Evolutionary conservation across 2,329 filamentous ascomycete species (phyloP), one percentile per base, ranked within the genome.

Genomic region (Stromatinia cepivora): DNA sequence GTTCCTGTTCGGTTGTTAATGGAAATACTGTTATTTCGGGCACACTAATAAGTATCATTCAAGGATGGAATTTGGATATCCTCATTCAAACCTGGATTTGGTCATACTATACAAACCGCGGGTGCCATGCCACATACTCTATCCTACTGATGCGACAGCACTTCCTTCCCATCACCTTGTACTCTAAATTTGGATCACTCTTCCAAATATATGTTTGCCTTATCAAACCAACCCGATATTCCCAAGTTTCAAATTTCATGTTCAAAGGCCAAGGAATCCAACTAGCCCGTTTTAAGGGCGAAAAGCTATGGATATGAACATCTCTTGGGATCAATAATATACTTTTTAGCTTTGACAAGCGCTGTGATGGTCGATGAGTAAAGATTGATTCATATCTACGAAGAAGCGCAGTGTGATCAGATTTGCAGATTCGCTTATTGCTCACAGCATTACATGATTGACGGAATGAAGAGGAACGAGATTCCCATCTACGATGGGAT

Each of bases 301-400:
- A 17, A 15, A 42, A 17, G 39, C 39, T 42, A 42, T 42, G 39
- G 15, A 17, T 15, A 42, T n/a, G 20, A 10, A 15, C 22, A 48
- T 62, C 45, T 46, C 45, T 62, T 25, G 22, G 59, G 10, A 25
- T 48, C 59, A 50, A 50, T 15, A 36, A 62, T 50, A 25, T 50
- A 62, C 59, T n/a, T 48, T 62, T 46, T 62, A 57, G 59, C 42
- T n/a, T 62, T 62, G 58, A 48, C 58, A 62, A 48, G 59, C 45
- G 45, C 59, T 48, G 28, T 25, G 58, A 61, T 61, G 58, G 28
- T 31, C 8, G 28, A 46, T 61, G 17, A 20, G 45, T 31, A 31
- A 56, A 20, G 28, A 56, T 36, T 56, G 53, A 57, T n/a, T 39
- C 54, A 57, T 36, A 36, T 62, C 39, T 17, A 42, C 15, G 45